A percentile compares a stretch with the other conserved stretches of the same genome.
These are phyloP conservation scores for Spergularia azorica DNA, from an alignment of 179 eudicot genomes.

Conservation along the genomic window DNA sequence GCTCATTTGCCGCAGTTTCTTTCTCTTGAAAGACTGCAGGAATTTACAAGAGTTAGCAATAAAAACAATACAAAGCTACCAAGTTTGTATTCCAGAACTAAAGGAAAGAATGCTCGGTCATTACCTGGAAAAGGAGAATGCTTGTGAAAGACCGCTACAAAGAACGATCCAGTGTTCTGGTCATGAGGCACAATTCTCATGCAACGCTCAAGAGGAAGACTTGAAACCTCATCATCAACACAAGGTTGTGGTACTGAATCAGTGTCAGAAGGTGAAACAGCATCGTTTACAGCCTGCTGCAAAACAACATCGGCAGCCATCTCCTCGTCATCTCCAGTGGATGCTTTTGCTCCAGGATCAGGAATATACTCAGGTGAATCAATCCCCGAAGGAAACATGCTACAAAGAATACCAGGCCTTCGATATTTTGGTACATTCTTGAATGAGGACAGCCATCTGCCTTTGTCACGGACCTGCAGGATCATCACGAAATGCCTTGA, in stretches of 20 bases:
- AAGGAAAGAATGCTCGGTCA: not conserved
- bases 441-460: conserved; percentile 70
- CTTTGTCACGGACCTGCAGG: conserved; percentile 87
- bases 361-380: conserved; percentile 34
- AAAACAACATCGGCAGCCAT: conserved; percentile 22
- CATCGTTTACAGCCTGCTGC: conserved; percentile 24
- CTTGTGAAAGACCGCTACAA: conserved; percentile 84
- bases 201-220: conserved; percentile 83
- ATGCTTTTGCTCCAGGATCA: conserved; percentile 28
- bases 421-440: conserved; percentile 65
- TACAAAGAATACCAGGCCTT: conserved; percentile 49
- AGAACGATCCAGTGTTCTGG: conserved; percentile 93
- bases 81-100: not conserved
- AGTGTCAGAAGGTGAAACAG: conserved; percentile 33
- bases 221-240: conserved; percentile 56
- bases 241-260: conserved; percentile 12
- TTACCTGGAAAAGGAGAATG: conserved; percentile 76
- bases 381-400: conserved; percentile 93
- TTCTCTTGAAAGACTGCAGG: conserved; percentile 55
- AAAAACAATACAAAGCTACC: not conserved
- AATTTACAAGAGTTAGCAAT: not conserved
- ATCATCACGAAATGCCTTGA: conserved; percentile 17
- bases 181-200: conserved; percentile 99
- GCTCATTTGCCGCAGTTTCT: conserved; percentile 20
- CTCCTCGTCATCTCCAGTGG: conserved; percentile 29